Percentiles rank a stretch among this genome's conserved stretches.
Evolutionary conservation across 2,329 filamentous ascomycete species (phyloP).

Genomic region (Trichocomaceae sp.): DNA sequence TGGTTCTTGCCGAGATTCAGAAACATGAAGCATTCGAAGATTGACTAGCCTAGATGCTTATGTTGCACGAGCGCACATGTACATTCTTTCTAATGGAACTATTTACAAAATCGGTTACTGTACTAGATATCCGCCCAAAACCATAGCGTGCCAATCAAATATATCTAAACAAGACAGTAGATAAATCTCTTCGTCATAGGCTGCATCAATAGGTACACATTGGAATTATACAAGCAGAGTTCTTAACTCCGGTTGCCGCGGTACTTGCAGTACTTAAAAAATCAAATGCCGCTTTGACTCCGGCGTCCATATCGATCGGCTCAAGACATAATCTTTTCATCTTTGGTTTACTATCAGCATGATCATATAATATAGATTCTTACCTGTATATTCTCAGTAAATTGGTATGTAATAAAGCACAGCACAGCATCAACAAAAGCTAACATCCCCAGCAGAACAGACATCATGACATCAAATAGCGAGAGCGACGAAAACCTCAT

Average conservation of each 20-base stretch:
- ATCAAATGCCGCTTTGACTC: neutral
- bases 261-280: neutral
- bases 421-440: neutral
- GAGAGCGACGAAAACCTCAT: neutral
- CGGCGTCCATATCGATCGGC: too few relatives aligned
- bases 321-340: neutral
- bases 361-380: neutral
- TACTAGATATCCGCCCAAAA: too few relatives aligned
- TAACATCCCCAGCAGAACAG: neutral
- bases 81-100: neutral
- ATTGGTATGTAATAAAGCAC: neutral
- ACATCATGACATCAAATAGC: neutral
- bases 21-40: neutral
- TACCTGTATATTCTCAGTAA: neutral
- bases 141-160: too few relatives aligned
- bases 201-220: neutral
- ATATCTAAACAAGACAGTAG: too few relatives aligned
- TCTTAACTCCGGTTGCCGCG: neutral
- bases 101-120: neutral
- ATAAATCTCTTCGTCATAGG: too few relatives aligned
- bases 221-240: neutral
- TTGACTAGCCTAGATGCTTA: neutral
- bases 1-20: neutral
- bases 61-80: neutral
- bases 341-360: neutral